Base-by-base conservation (phyloP, 2,329 filamentous ascomycete genomes). In the Claviceps sp. region DNA sequence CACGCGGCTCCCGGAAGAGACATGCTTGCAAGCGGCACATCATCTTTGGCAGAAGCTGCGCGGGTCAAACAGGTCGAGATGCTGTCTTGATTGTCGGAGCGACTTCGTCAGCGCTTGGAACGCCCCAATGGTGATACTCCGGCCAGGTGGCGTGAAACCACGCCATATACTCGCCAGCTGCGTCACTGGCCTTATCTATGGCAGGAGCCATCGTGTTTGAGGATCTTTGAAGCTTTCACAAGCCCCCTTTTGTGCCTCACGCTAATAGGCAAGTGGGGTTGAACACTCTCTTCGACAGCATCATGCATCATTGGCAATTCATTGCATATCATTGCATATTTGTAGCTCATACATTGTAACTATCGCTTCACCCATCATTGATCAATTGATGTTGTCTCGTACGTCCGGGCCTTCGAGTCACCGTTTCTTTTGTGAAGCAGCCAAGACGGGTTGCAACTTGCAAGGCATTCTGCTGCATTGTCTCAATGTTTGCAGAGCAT, bases 1-100 rank as follows among this genome's bases (percentile, higher is more conserved):
- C 50, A 52, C 46, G 41, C 50, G 38, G n/a, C n/a, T 48, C 46
- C 46, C 45, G 40, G 46, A 16, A 40, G 26, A 44, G 39, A 34
- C 30, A 34, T 19, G 40, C 17, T 19, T 22, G 44, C 39, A 34
- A 44, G 17, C 11, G 17, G 17, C 16, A n/a, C 39, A 41, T 16
- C 14, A 41, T 8, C 30, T 43, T 22, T 43, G 17, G 41, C 13
- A 43, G 19, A 34, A 34, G 30, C 30, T 34, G 30, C 30, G 10
- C 30, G 30, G 30, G 30, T 34, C 30, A 34, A 34, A 11, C 3
- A 34, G 10, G 30, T 34, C 30, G 30, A 34, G 30, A 34, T 34
- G 30, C 30, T 34, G 8, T 34, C 30, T 34, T 11, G 30, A 34
- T 34, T 34, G 10, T 34, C 10, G 17, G 19, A 24, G 7, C 34